phyloP scores from a whole-genome alignment of 2,329 filamentous ascomycete species.

The Hypocrella siamensis region DNA sequence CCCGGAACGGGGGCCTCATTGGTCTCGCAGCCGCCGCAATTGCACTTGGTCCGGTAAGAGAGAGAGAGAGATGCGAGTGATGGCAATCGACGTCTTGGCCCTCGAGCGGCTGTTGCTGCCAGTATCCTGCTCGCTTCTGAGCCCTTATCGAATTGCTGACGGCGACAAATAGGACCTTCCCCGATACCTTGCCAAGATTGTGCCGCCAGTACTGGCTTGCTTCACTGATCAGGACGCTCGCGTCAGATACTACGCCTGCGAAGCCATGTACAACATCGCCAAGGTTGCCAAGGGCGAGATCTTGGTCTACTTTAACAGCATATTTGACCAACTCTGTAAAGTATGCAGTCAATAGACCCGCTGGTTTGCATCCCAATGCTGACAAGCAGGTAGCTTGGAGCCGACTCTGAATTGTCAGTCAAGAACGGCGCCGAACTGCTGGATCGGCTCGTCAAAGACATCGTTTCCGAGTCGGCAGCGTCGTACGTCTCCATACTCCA shows the following conservation, averaged over 20 bases:
- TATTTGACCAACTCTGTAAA: slow-evolving; percentile 95
- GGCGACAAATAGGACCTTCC: slow-evolving; percentile 59
- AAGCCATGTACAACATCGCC: slow-evolving; percentile 99
- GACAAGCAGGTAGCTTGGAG: slow-evolving; percentile 51
- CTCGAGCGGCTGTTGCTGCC: no score
- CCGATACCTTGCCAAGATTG: slow-evolving; percentile 81
- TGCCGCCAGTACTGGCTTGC: slow-evolving; percentile 90
- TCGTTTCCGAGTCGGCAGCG: slow-evolving; percentile 85
- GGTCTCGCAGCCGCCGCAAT: slow-evolving; percentile 92
- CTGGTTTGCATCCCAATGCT: slow-evolving; percentile 1
- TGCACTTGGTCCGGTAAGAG: slow-evolving; percentile 72
- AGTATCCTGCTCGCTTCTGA: no score
- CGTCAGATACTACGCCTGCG: slow-evolving; percentile 94
- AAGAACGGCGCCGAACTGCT: slow-evolving; percentile 96
- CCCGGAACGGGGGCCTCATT: slow-evolving; percentile 89
- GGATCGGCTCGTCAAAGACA: slow-evolving; percentile 89
- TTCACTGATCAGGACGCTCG: slow-evolving; percentile 97
- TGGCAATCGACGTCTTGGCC: no score
- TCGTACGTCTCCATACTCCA: slow-evolving; percentile 90
- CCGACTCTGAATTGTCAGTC: slow-evolving; percentile 89
- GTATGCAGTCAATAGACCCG: slow-evolving; percentile 37
- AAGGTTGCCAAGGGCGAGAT: slow-evolving; percentile 99
- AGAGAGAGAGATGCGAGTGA: background rate
- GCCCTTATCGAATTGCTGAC: slow-evolving; percentile 1
- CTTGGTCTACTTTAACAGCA: slow-evolving; percentile 91